Conservation (phyloP, 2,329 filamentous ascomycete genomes). For the Tricladium varicosporioides region DNA sequence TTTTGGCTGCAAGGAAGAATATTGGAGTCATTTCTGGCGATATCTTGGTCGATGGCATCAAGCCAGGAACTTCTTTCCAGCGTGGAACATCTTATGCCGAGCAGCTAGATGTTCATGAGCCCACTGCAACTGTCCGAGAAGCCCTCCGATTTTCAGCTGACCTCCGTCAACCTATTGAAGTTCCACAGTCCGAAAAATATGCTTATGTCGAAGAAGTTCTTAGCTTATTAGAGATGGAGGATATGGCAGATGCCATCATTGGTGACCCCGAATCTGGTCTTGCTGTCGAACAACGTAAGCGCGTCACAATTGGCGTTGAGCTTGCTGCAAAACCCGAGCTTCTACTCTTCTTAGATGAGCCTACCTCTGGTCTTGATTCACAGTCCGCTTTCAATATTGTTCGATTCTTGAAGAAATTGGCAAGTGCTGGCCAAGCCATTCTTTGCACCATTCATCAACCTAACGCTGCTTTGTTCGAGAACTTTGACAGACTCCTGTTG, state of each 20-base stretch:
- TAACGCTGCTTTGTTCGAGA: conserved; percentile 66
- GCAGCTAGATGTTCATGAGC: conserved; percentile 63
- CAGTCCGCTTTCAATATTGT: conserved; percentile 60
- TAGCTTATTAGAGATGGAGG: conserved; percentile 62
- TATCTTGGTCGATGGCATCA: conserved; percentile 58
- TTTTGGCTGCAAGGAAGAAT: conserved; percentile 60
- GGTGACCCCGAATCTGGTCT: conserved; percentile 58
- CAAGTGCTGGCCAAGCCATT: conserved; percentile 63
- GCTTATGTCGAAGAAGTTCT: conserved; percentile 66
- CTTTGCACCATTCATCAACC: conserved; percentile 72
- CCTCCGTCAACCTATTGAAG: conserved; percentile 58
- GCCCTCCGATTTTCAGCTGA: conserved; percentile 65
- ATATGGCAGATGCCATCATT: conserved; percentile 64
- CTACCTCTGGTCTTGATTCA: conserved; percentile 56
- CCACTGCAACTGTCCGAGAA: conserved; percentile 61
- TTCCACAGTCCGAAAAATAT: conserved; percentile 58
- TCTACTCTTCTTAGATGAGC: conserved; percentile 59
- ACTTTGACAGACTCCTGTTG: conserved; percentile 65
- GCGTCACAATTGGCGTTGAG: conserved; percentile 62
- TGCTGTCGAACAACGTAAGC: conserved; percentile 65
- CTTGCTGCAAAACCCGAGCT: conserved; percentile 58
- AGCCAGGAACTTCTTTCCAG: conserved; percentile 59
- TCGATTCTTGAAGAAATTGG: conserved; percentile 56
- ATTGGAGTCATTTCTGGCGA: conserved; percentile 63
- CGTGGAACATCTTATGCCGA: conserved; percentile 64